These are phyloP conservation scores for Diplodia intermedia DNA, from an alignment of 2,329 filamentous ascomycete species.

Conservation along the genomic window DNA sequence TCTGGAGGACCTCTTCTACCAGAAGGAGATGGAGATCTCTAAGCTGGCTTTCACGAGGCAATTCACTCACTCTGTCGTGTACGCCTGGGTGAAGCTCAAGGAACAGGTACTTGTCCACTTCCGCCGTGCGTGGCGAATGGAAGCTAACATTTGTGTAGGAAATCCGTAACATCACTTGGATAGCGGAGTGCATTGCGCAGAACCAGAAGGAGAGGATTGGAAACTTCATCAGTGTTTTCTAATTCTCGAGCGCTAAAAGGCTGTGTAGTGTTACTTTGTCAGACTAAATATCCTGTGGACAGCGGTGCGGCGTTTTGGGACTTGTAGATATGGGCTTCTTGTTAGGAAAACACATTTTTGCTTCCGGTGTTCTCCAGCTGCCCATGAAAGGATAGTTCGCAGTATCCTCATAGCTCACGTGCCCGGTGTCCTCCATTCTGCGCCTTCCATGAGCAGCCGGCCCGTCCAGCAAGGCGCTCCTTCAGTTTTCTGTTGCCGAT, in stretches of 20 bases:
- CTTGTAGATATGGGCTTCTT: constrained; percentile 30
- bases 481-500: background rate
- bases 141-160: constrained; percentile 64
- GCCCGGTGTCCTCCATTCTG: too few relatives aligned
- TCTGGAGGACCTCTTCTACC: constrained; percentile 96
- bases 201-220: constrained; percentile 99
- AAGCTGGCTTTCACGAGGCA: constrained; percentile 95
- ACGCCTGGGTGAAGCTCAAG: constrained; percentile 95
- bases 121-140: too few relatives aligned
- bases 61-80: constrained; percentile 93
- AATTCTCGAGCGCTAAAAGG: constrained; percentile 14
- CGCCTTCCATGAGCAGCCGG: background rate
- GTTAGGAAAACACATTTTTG: constrained; percentile 18
- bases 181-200: constrained; percentile 98
- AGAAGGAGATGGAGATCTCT: constrained; percentile 98
- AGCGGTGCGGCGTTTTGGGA: constrained; percentile 28
- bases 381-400: background rate
- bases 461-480: background rate
- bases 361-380: background rate
- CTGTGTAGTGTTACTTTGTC: constrained; percentile 22
- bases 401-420: background rate
- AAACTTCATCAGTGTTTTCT: constrained; percentile 99
- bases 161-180: constrained; percentile 99
- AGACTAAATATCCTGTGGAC: constrained; percentile 31
- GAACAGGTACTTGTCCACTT: constrained; percentile 74